Base-by-base conservation (phyloP, 2,329 filamentous ascomycete species). In the Nigrograna mackinnonii region DNA sequence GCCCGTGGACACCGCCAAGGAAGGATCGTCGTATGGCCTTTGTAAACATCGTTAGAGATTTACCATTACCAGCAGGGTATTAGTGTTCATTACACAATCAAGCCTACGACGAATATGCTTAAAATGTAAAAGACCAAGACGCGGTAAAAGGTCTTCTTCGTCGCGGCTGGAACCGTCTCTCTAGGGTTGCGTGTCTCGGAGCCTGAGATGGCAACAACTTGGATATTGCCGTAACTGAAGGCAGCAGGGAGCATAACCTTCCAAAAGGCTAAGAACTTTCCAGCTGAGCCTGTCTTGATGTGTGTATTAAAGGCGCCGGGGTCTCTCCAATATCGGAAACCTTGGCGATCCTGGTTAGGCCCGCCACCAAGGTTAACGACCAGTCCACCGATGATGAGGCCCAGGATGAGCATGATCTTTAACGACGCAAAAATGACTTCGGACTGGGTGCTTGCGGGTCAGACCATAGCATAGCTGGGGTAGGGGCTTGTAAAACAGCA, bases 261-360 rank as follows among this genome's bases (percentile, higher is more conserved):
- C 59, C 59, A 84, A 52, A 79, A 82, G 1, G 78, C 80, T 2
- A 87, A 71, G 53, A 89, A 88, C 5, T 74, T 69, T 4, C 84
- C 85, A 73, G 74, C 79, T 0, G 61, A 53, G 0, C 80, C 82
- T 0, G 69, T 68, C 54, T 86, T 84, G 34, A 61, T 54, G 30
- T 56, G 47, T 35, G 56, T 52, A n/a, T 54, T 58, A 34, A 65
- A 59, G 0, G 84, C 80, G 1, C 83, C 85, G 0, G 85, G 85
- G 12, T 80, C 62, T 31, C 71, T 78, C 86, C 86, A 90, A 64
- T 86, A 87, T 35, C 74, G 66, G 62, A 88, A 88, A 2, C 85
- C 85, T 16, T 60, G 51, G 5, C 32, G 55, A n/a, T 59, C 57
- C 28, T 55, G 50, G 30, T 51, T 55, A 2, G 59, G 59, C 11